Percentiles rank a stretch among this genome's conserved stretches.
These are phyloP conservation scores for Pythium utonaiense DNA, from an alignment of 352 stramenopile genomes.

Conservation along the genomic window DNA sequence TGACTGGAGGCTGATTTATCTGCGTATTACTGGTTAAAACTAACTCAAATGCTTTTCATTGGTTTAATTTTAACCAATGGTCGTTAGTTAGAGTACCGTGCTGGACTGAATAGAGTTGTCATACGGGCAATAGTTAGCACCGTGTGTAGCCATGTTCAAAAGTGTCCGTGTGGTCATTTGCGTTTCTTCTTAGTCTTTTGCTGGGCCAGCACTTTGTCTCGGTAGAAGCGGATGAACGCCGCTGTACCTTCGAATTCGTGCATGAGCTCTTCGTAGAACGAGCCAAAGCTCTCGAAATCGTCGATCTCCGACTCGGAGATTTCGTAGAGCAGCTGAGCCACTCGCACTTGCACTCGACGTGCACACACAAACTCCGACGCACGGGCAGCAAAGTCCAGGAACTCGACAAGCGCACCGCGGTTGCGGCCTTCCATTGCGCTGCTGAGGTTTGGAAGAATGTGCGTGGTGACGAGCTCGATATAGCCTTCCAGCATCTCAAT, in stretches of 20 bases:
- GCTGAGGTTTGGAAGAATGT: constrained; percentile 46
- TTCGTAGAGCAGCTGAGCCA: constrained; percentile 52
- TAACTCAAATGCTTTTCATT: constrained; percentile 1
- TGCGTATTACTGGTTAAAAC: constrained; percentile 15
- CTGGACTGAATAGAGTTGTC: neutral
- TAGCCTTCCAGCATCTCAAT: constrained; percentile 73
- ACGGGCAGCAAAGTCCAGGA: constrained; percentile 60
- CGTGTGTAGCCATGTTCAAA: constrained; percentile 18
- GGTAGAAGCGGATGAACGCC: constrained; percentile 38
- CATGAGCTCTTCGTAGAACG: constrained; percentile 20
- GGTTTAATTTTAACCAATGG: constrained; percentile 16
- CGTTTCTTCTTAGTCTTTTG: constrained; percentile 25
- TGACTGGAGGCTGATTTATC: constrained; percentile 20
- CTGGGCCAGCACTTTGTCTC: constrained; percentile 21
- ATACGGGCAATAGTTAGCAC: constrained; percentile 12
- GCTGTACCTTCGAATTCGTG: constrained; percentile 32
- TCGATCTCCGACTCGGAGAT: constrained; percentile 51
- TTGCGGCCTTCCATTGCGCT: constrained; percentile 35
- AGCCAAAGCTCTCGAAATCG: constrained; percentile 31
- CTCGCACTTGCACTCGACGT: constrained; percentile 56
- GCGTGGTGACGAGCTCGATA: constrained; percentile 44
- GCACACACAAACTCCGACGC: constrained; percentile 73
- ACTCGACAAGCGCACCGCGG: constrained; percentile 50
- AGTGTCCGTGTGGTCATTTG: constrained; percentile 2
- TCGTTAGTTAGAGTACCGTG: neutral